phyloP scores from a whole-genome alignment of 176 grass and related monocot genomes.

The Avena atlantica region DNA sequence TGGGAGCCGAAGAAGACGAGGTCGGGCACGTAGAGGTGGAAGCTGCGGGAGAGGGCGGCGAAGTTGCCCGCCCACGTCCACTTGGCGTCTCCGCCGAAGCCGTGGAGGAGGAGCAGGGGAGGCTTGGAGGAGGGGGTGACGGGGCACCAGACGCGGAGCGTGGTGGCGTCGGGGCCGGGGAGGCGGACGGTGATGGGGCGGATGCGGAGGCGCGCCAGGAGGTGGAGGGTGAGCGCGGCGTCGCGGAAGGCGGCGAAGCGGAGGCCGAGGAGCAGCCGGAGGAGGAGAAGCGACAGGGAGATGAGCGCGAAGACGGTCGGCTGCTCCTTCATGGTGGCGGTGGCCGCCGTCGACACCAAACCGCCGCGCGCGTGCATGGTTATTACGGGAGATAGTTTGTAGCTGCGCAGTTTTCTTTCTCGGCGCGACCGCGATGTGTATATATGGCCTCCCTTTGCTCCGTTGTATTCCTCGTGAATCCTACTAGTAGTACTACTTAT shows the following conservation, averaged over 20 bases:
- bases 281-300: conserved; percentile 48
- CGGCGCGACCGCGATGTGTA: not conserved
- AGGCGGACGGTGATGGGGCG: conserved; percentile 48
- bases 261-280: conserved; percentile 60
- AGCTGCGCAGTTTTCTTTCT: not conserved
- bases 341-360: not conserved
- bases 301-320: conserved; percentile 42
- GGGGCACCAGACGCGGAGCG: conserved; percentile 81
- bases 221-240: conserved; percentile 64
- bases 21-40: conserved; percentile 82
- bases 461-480: not conserved
- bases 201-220: conserved; percentile 59
- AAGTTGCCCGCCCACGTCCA: conserved; percentile 65
- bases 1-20: conserved; percentile 83
- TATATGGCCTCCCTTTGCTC: not conserved
- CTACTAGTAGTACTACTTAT: not conserved
- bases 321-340: conserved; percentile 47
- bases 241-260: conserved; percentile 62
- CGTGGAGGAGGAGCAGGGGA: conserved; percentile 74
- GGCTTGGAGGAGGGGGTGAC: conserved; percentile 44
- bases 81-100: conserved; percentile 75
- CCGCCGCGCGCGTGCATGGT: not conserved
- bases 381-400: not conserved
- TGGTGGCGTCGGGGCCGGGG: conserved; percentile 26
- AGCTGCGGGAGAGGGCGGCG: conserved; percentile 48